phyloP scores from a whole-genome alignment of 2,329 filamentous ascomycete genomes.

The Macrophomina tecta region DNA sequence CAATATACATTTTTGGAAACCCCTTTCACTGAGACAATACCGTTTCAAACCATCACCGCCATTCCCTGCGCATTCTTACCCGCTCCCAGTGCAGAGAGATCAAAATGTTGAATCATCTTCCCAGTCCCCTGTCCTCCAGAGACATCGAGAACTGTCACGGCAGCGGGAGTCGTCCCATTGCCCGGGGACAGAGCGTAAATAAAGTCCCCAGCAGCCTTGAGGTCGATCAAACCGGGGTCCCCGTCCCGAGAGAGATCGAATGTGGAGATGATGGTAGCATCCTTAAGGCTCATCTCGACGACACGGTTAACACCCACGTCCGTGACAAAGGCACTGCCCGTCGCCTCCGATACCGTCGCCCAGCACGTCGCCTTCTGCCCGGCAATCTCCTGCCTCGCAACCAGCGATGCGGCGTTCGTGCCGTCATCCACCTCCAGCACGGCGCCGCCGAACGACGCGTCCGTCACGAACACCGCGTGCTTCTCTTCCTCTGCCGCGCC shows the following conservation, averaged over 20 bases:
- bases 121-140: constrained; percentile 33
- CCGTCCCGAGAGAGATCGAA: constrained; percentile 52
- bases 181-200: constrained; percentile 65
- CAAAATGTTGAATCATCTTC: constrained; percentile 48
- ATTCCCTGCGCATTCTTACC: constrained; percentile 45
- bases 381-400: constrained; percentile 48
- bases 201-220: constrained; percentile 59
- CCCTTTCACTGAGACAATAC: too few species aligned
- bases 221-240: constrained; percentile 63
- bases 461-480: constrained; percentile 59
- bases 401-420: constrained; percentile 41
- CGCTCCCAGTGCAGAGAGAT: constrained; percentile 35
- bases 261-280: constrained; percentile 55
- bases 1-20: too few species aligned
- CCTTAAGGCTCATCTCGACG: constrained; percentile 60
- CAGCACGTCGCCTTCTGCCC: constrained; percentile 66
- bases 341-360: constrained; percentile 57
- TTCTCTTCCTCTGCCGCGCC: constrained; percentile 30
- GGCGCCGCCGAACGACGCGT: constrained; percentile 63
- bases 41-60: constrained; percentile 36
- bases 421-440: constrained; percentile 53
- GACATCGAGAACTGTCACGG: constrained; percentile 50
- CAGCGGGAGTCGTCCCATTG: constrained; percentile 49
- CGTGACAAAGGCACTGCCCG: constrained; percentile 63
- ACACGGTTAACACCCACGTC: constrained; percentile 61